Base-by-base conservation (phyloP, 192 early-diverging fungal species). In the Oehlia diaphana region DNA sequence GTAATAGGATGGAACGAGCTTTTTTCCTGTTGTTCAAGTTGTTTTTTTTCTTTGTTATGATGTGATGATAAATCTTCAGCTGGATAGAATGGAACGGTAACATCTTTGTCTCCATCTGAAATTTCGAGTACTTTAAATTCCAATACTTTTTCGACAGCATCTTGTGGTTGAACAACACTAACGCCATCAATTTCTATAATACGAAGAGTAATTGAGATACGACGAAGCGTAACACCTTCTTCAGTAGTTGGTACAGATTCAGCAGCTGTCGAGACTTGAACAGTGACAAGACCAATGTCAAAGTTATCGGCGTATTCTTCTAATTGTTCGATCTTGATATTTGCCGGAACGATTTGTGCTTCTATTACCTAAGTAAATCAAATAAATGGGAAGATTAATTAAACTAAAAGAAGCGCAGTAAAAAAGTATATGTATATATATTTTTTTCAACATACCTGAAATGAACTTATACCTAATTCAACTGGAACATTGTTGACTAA, bases 121-220 rank as follows among this genome's bases (percentile, higher is more conserved):
- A 79, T 47, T 19, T 86, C 87, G 35, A 86, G 78, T n/a, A 81
- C 76, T 72, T 86, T 87, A 19, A 89, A 86, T 81, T 90, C 88
- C 23, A 90, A 74, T n/a, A 89, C 79, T 77, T 90, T 88, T 66
- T 90, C 87, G 53, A 82, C 84, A 47, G 83, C 84, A 26, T 86
- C 85, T 21, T 58, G 53, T 23, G 88, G 83, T 81, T 89, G 89
- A 26, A 82, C 78, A 72, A 90, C 87, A 65, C 84, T 84, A 47
- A 81, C 72, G 21, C 88, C 86, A 74, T 90, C 88, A 72, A 90
- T 84, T 79, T 90, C 89, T 39, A 86, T 81, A 62, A 90, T 86
- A 7, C 81, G 80, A 70, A 87, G 84, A 39, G 81, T 69, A 1
- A 90, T 83, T 42, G 75, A 82, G 13, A 90, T 81, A 62, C 89